Percentiles rank a stretch among this genome's conserved stretches.
phyloP scores from a whole-genome alignment of 305 asterid species.

The Fraxinus latifolia region DNA sequence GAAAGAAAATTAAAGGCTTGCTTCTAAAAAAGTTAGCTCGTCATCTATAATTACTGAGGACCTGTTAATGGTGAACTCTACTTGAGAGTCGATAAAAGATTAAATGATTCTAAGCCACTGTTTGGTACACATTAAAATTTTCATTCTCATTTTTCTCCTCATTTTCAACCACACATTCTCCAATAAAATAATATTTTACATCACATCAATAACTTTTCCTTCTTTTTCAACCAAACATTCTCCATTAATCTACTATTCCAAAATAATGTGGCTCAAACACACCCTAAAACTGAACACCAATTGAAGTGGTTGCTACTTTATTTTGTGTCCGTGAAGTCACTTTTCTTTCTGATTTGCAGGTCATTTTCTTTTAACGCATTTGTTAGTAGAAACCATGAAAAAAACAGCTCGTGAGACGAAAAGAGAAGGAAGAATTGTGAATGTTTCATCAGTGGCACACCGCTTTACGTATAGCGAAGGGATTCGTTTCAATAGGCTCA shows the following conservation, averaged over 20 bases:
- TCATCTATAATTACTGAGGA: neutral
- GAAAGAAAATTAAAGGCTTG: neutral
- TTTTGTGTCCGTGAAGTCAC: neutral
- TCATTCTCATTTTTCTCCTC: too few species aligned
- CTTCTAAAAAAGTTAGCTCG: neutral
- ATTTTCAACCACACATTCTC: too few species aligned
- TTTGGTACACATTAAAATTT: too few species aligned
- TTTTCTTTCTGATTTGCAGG: constrained; percentile 45
- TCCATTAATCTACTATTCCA: too few species aligned
- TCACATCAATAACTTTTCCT: too few species aligned
- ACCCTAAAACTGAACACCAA: neutral
- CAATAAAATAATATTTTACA: too few species aligned
- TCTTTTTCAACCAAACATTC: too few species aligned
- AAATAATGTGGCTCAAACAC: too few species aligned
- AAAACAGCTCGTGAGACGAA: constrained; percentile 53
- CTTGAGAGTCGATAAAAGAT: neutral
- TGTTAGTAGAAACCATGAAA: constrained; percentile 74
- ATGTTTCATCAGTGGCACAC: constrained; percentile 70
- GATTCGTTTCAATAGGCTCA: constrained; percentile 59
- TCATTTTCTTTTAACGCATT: constrained; percentile 67
- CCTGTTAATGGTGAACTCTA: neutral
- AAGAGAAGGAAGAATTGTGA: constrained; percentile 80
- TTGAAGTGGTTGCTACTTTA: neutral
- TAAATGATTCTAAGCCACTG: neutral
- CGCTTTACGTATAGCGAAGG: constrained; percentile 53